Base-by-base conservation (phyloP, 805 yeast genomes). In the Wickerhamiella bombiphila region DNA sequence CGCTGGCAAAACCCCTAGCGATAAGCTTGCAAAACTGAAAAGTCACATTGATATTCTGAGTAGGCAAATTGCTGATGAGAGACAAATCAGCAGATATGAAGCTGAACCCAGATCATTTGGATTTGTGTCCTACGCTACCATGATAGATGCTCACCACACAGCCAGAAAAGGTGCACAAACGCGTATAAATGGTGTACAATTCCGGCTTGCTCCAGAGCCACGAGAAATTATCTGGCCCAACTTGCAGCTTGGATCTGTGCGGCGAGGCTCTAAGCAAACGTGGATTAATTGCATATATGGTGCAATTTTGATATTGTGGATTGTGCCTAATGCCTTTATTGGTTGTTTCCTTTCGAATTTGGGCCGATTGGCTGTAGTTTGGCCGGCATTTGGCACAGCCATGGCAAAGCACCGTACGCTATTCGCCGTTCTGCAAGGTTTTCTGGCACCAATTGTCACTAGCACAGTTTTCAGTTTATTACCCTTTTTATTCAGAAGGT, bases 271-370 rank as follows among this genome's bases (percentile, higher is more conserved):
- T 17, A 60, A 59, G 35, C 56, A 54, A 34, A 41, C 47, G 35
- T 49, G 54, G 45, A 59, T 63, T 17, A 57, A 57, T 35, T 17
- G 55, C 1, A 22, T 60, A 2, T 60, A 51, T 37, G 42, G 46
- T 1, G 37, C 40, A 3, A 28, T 61, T 28, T 33, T 60, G 37
- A 26, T 60, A 1, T 42, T 53, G 7, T 60, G 64, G 64, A 52
- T 60, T 16, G 56, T 58, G 3, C 65, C 65, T 3, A 57, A 55
- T 39, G 65, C 65, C 2, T 55, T 61, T 34, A 55, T 61, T 24
- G 64, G 64, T 17, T 58, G 62, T 33, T 61, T 61, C 35, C 24
- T 61, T 9, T 49, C 64, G 7, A 59, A 61, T 34, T 36, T 61
- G 34, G 53, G 53, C 20, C 42, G 63, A 5, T 45, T 61, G 15